phyloP scores from a whole-genome alignment of 495 filamentous ascomycete genomes.

The Penicillium soppii region DNA sequence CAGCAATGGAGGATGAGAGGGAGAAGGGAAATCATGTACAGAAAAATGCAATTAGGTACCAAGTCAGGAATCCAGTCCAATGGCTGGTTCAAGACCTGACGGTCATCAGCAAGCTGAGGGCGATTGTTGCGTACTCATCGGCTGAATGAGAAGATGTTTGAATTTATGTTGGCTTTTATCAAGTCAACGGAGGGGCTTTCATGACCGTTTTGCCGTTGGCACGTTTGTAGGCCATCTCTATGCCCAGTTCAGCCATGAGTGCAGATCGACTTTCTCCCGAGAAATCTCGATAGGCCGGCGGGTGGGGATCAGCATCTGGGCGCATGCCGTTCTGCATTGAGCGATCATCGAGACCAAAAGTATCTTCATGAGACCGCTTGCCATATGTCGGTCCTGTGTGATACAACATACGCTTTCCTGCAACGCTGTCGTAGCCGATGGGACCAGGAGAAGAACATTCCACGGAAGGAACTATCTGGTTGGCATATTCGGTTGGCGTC shows the following conservation, averaged over 20 bases:
- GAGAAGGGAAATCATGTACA: constrained; percentile 23
- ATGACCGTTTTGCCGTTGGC: constrained; percentile 43
- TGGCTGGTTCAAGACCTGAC: neutral
- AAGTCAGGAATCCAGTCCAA: neutral
- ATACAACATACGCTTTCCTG: constrained; percentile 32
- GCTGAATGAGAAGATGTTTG: neutral
- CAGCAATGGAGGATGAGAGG: constrained; percentile 8
- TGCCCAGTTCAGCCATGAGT: constrained; percentile 34
- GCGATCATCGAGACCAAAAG: constrained; percentile 42
- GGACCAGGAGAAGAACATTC: constrained; percentile 25
- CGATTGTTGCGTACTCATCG: neutral
- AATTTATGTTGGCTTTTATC: constrained; percentile 7
- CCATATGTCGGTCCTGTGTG: constrained; percentile 28
- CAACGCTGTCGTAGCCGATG: constrained; percentile 22
- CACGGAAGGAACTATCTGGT: constrained; percentile 21
- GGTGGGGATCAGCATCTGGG: constrained; percentile 37
- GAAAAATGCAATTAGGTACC: constrained; percentile 8
- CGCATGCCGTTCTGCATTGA: constrained; percentile 54
- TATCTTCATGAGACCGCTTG: constrained; percentile 44
- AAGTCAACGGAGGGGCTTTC: constrained; percentile 25
- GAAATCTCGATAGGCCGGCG: constrained; percentile 24
- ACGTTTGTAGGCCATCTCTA: constrained; percentile 52
- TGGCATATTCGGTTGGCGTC: constrained; percentile 23
- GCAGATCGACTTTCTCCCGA: constrained; percentile 30
- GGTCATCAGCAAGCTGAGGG: neutral